Conservation (phyloP, 371 early-diverging fungal genomes). For the Zancudomyces culisetae region DNA sequence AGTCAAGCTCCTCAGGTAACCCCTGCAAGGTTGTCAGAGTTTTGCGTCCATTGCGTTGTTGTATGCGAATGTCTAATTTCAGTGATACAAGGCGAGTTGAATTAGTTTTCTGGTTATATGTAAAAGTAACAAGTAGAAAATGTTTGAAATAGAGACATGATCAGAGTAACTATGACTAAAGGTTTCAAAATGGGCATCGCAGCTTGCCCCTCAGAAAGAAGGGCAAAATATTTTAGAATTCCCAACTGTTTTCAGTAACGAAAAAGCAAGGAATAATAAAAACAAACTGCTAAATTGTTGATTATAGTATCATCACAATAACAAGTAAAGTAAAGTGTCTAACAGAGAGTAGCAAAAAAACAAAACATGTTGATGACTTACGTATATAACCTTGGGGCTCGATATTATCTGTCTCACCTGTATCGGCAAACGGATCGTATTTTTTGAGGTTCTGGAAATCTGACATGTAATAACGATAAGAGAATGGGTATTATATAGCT, state of each 20-base stretch:
- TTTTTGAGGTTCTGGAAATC: conserved; percentile 3
- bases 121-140: neutral
- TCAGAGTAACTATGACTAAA: conserved; percentile 4
- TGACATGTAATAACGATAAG: too few species aligned
- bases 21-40: conserved; percentile 89
- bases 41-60: conserved; percentile 95
- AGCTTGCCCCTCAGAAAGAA: neutral
- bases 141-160: neutral
- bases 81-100: neutral
- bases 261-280: too few species aligned
- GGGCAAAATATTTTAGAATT: too few species aligned
- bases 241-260: too few species aligned
- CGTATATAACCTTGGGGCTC: conserved; percentile 7
- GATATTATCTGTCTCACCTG: conserved; percentile 2
- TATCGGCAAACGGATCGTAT: conserved; percentile 8
- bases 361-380: neutral
- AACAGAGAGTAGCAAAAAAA: neutral
- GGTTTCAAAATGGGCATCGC: neutral
- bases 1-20: conserved; percentile 67
- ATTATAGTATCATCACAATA: neutral
- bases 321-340: neutral
- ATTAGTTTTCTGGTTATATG: neutral
- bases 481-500: too few species aligned
- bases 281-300: neutral
- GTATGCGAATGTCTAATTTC: conserved; percentile 86